Evolutionary conservation across 108 stramenopile genomes (phyloP).

Genomic region (Nitzschia sp.): DNA sequence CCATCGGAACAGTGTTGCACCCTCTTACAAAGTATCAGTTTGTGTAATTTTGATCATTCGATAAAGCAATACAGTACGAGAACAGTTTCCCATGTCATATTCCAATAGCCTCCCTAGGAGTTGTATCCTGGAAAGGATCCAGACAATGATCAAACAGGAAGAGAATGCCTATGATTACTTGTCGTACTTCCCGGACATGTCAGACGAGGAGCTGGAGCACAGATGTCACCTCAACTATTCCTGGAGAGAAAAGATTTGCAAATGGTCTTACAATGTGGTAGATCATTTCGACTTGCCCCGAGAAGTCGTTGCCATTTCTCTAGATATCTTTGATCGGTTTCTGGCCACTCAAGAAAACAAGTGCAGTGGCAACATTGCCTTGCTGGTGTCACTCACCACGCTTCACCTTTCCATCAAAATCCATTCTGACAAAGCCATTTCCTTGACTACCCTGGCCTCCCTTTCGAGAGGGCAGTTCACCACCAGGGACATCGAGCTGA

Average conservation of each 20-base stretch:
- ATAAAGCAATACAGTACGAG: not conserved
- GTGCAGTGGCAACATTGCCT: constrained; percentile 64
- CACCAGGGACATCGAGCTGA: constrained; percentile 64
- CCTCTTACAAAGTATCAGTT: no score
- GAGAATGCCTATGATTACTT: constrained; percentile 9
- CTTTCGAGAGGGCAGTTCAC: constrained; percentile 74
- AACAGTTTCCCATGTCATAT: constrained; percentile 5
- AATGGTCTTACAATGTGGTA: constrained; percentile 80
- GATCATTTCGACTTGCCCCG: constrained; percentile 82
- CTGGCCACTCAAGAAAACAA: constrained; percentile 63
- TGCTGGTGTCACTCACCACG: constrained; percentile 65
- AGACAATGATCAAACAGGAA: constrained; percentile 30
- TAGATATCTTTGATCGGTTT: constrained; percentile 76
- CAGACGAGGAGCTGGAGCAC: constrained; percentile 9
- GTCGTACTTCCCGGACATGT: constrained; percentile 17
- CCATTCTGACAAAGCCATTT: constrained; percentile 64
- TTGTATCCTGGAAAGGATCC: constrained; percentile 25
- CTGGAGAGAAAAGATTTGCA: constrained; percentile 82
- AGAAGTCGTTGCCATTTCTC: constrained; percentile 66
- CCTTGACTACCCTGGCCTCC: constrained; percentile 62
- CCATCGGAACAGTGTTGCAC: no score
- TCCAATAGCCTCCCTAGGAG: constrained; percentile 12
- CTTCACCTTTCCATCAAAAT: constrained; percentile 76
- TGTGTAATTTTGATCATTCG: no score
- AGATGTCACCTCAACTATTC: constrained; percentile 25